A percentile compares a stretch with the other conserved stretches of the same genome.
Evolutionary conservation across 208 protist species (phyloP).

Genomic region (Wallacemonas sp.): DNA sequence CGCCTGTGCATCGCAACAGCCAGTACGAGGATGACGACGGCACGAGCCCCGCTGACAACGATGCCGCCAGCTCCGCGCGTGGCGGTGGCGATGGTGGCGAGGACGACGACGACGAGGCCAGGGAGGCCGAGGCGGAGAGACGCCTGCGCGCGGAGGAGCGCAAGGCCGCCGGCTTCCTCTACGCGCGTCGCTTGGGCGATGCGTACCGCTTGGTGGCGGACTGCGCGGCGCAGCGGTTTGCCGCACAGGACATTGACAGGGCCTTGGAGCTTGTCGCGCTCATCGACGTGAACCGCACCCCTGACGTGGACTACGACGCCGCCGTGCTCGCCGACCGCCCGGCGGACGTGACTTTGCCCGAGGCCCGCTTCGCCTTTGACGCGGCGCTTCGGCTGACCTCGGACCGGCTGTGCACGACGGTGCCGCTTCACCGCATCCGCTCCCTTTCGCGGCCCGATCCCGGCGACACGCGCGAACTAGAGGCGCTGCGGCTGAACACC

Average conservation of each 20-base stretch:
- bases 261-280: constrained; percentile 63
- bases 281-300: constrained; percentile 61
- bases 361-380: constrained; percentile 37
- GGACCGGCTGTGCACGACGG: constrained; percentile 50
- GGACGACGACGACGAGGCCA: constrained; percentile 12
- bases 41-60: neutral
- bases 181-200: constrained; percentile 55
- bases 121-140: constrained; percentile 41
- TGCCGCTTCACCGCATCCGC: constrained; percentile 49
- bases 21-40: constrained; percentile 1
- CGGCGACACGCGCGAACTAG: constrained; percentile 56
- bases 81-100: neutral
- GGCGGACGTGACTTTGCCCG: constrained; percentile 13
- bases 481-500: constrained; percentile 76
- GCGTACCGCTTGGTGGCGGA: constrained; percentile 59
- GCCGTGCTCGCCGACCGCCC: constrained; percentile 20
- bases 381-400: constrained; percentile 43
- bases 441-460: constrained; percentile 41
- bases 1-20: constrained; percentile 14
- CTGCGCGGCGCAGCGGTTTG: constrained; percentile 66
- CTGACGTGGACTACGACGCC: constrained; percentile 48
- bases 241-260: constrained; percentile 46
- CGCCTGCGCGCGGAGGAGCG: constrained; percentile 13
- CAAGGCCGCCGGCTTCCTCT: constrained; percentile 58
- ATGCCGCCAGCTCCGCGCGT: neutral